Evolutionary conservation across 2,329 filamentous ascomycete genomes (phyloP).

Genomic region (Cladophialophora psammophila): DNA sequence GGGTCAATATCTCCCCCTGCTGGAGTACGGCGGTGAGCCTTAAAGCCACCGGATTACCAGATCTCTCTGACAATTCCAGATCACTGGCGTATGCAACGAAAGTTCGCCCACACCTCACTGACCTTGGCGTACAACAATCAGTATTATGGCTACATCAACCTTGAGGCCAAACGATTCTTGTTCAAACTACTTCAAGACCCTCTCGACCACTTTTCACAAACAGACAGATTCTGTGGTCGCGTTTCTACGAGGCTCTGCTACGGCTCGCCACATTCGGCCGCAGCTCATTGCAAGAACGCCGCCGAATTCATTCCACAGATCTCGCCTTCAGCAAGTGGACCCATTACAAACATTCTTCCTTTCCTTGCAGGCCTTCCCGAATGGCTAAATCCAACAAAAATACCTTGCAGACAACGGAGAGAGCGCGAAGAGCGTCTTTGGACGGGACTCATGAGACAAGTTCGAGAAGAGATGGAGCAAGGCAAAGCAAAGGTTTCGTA

Average conservation of each 20-base stretch:
- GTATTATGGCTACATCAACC: slow-evolving; percentile 40
- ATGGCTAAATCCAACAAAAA: slow-evolving; percentile 39
- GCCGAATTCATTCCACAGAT: slow-evolving; percentile 42
- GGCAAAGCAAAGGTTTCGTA: slow-evolving; percentile 37
- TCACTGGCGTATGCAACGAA: slow-evolving; percentile 41
- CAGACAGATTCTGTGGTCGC: slow-evolving; percentile 40
- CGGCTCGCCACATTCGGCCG: slow-evolving; percentile 37
- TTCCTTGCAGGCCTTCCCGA: slow-evolving; percentile 40
- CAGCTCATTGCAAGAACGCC: slow-evolving; percentile 41
- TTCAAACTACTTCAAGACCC: slow-evolving; percentile 40
- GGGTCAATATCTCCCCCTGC: slow-evolving; percentile 40
- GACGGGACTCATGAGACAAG: slow-evolving; percentile 40
- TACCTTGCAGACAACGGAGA: slow-evolving; percentile 37
- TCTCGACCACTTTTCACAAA: slow-evolving; percentile 40
- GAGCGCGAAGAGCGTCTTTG: slow-evolving; percentile 42
- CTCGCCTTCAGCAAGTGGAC: slow-evolving; percentile 38
- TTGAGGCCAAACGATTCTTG: slow-evolving; percentile 40
- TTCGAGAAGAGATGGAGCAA: slow-evolving; percentile 36
- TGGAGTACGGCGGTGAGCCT: slow-evolving; percentile 38
- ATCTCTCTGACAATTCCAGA: slow-evolving; percentile 26
- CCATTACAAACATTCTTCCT: slow-evolving; percentile 40
- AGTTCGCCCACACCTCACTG: slow-evolving; percentile 41
- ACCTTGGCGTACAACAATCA: slow-evolving; percentile 40
- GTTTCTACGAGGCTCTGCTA: slow-evolving; percentile 38
- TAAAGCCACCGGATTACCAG: background rate